These are phyloP conservation scores for Fraxinus pennsylvanica DNA, from an alignment of 257 asterid species.

Conservation along the genomic window DNA sequence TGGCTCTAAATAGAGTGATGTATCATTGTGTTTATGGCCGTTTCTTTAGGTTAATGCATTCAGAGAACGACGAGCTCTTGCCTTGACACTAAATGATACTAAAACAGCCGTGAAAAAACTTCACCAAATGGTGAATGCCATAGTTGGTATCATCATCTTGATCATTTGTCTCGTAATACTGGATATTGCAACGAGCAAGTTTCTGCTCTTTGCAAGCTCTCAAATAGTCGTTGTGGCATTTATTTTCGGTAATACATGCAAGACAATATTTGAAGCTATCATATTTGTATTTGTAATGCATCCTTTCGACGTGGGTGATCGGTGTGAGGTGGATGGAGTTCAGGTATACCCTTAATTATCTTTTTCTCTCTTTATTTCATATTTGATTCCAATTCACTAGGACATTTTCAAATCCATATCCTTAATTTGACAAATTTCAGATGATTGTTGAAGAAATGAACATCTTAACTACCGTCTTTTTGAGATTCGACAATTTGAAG, in stretches of 20 bases:
- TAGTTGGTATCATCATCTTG: slow-evolving; percentile 56
- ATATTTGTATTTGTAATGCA: slow-evolving; percentile 82
- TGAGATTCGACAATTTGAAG: slow-evolving; percentile 73
- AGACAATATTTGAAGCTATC: slow-evolving; percentile 77
- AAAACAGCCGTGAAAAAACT: slow-evolving; percentile 89
- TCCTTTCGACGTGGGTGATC: slow-evolving; percentile 90
- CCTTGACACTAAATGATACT: slow-evolving; percentile 80
- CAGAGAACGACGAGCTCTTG: slow-evolving; percentile 84
- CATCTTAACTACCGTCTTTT: slow-evolving; percentile 71
- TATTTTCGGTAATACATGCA: slow-evolving; percentile 83
- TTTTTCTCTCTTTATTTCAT: not conserved
- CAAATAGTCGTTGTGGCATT: slow-evolving; percentile 90
- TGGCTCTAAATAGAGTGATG: not conserved
- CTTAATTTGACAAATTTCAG: slow-evolving; percentile 33
- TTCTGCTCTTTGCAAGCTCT: slow-evolving; percentile 73
- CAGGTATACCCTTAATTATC: slow-evolving; percentile 45
- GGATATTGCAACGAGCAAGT: slow-evolving; percentile 65
- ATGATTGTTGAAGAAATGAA: slow-evolving; percentile 94
- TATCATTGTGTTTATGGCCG: not conserved
- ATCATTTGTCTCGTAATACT: slow-evolving; percentile 66
- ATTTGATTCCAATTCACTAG: not conserved
- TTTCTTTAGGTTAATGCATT: slow-evolving; percentile 68
- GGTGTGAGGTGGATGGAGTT: slow-evolving; percentile 81
- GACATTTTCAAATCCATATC: not conserved
- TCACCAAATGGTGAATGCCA: slow-evolving; percentile 67